Conservation (phyloP, 2,329 filamentous ascomycete species). For the Tolypocladium guangdongense region DNA sequence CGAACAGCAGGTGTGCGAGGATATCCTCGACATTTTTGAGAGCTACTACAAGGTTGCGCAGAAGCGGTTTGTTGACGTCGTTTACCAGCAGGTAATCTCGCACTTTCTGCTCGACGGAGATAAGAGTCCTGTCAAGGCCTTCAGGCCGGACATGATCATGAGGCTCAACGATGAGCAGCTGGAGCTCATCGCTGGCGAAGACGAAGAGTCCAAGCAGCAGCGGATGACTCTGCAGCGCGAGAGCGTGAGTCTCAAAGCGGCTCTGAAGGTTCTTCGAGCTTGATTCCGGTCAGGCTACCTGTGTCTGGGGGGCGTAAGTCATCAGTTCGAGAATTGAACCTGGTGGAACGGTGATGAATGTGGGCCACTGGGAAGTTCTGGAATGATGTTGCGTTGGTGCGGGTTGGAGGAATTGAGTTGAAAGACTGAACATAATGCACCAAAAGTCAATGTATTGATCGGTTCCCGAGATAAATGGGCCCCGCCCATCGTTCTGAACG, state of each 20-base stretch:
- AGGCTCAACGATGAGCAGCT: constrained; percentile 36
- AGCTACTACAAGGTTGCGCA: constrained; percentile 52
- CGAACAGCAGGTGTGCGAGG: constrained; percentile 27
- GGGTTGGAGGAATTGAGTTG: too few species aligned
- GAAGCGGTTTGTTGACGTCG: constrained; percentile 51
- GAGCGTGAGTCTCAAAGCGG: constrained; percentile 31
- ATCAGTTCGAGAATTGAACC: too few species aligned
- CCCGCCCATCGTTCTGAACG: too few species aligned
- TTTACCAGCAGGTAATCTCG: constrained; percentile 48
- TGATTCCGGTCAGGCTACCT: not conserved
- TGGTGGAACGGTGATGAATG: too few species aligned
- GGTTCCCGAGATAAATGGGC: too few species aligned
- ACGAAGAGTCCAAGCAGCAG: constrained; percentile 25
- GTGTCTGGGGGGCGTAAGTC: too few species aligned
- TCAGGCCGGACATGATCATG: constrained; percentile 40
- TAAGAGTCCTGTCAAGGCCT: constrained; percentile 38
- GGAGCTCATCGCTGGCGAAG: constrained; percentile 47
- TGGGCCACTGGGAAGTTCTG: too few species aligned
- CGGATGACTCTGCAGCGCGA: constrained; percentile 33
- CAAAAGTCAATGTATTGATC: too few species aligned
- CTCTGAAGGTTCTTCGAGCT: constrained; percentile 13
- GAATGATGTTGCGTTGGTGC: too few species aligned
- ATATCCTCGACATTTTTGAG: constrained; percentile 49
- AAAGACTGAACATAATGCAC: too few species aligned
- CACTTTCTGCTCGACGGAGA: constrained; percentile 39